Percentiles rank a stretch among this genome's conserved stretches.
phyloP scores from a whole-genome alignment of 176 grass and related monocot genomes.

The Guadua angustifolia region DNA sequence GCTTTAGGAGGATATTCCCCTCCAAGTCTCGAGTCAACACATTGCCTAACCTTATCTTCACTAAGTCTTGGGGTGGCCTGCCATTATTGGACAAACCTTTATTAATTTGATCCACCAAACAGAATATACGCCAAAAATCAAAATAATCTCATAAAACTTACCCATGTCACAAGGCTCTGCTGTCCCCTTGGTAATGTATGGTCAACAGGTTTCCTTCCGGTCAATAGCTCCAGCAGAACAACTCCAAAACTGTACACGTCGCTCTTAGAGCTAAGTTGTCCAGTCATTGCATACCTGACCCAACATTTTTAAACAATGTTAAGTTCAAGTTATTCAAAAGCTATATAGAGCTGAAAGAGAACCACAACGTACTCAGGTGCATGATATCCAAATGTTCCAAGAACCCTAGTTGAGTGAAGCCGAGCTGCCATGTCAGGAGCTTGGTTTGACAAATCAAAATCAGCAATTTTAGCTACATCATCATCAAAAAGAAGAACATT shows the following conservation, averaged over 20 bases:
- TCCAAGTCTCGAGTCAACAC: constrained; percentile 77
- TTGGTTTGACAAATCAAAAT: constrained; percentile 87
- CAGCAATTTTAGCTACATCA: constrained; percentile 77
- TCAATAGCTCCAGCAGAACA: constrained; percentile 79
- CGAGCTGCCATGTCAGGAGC: constrained; percentile 86
- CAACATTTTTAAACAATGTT: constrained; percentile 10
- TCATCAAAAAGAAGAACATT: constrained; percentile 87
- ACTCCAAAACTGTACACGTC: constrained; percentile 87
- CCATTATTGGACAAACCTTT: constrained; percentile 34
- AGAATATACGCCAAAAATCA: neutral
- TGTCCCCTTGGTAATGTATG: constrained; percentile 86
- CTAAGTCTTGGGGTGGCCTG: constrained; percentile 85
- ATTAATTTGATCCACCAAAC: constrained; percentile 18
- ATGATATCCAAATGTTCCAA: constrained; percentile 88
- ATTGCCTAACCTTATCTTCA: constrained; percentile 85
- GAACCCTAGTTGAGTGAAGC: constrained; percentile 87
- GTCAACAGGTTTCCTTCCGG: constrained; percentile 82
- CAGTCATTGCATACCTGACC: constrained; percentile 84
- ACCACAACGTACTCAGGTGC: constrained; percentile 73
- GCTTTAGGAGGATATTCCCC: constrained; percentile 80
- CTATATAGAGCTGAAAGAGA: constrained; percentile 7
- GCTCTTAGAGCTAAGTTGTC: constrained; percentile 83
- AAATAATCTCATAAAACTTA: constrained; percentile 37
- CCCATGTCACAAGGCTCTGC: constrained; percentile 87
- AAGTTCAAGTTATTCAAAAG: constrained; percentile 21